Evolutionary conservation across 805 yeast genomes (phyloP).

Genomic region (Metschnikowia sp.): DNA sequence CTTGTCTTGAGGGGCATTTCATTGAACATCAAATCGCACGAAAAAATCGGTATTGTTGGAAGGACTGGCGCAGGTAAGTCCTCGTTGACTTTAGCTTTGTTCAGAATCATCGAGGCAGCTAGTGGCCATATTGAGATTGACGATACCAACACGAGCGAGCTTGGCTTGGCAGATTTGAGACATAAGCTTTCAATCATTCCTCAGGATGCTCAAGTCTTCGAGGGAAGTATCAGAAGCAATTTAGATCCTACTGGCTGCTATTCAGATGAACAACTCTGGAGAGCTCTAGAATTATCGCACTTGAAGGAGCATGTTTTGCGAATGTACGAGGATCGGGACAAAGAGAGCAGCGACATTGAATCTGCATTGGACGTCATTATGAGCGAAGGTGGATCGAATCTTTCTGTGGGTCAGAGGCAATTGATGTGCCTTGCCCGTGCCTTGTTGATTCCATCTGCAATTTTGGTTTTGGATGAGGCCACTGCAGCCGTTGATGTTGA

Average conservation of each 20-base stretch:
- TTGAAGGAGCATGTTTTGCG: slow-evolving; percentile 39
- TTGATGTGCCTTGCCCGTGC: slow-evolving; percentile 81
- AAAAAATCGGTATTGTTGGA: slow-evolving; percentile 45
- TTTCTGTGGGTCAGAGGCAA: slow-evolving; percentile 52
- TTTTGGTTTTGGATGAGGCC: slow-evolving; percentile 78
- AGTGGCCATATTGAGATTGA: slow-evolving; percentile 38
- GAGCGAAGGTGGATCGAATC: slow-evolving; percentile 45
- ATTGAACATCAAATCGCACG: slow-evolving; percentile 34
- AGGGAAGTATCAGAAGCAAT: slow-evolving; percentile 40
- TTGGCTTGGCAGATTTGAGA: slow-evolving; percentile 44
- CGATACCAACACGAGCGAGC: slow-evolving; percentile 27
- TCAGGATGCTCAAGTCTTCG: slow-evolving; percentile 45
- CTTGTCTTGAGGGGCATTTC: slow-evolving; percentile 39
- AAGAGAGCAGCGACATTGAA: slow-evolving; percentile 19
- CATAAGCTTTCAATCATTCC: slow-evolving; percentile 42
- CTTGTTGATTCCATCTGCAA: slow-evolving; percentile 53
- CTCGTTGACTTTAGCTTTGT: slow-evolving; percentile 41
- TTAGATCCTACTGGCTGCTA: slow-evolving; percentile 39
- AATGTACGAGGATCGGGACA: slow-evolving; percentile 33
- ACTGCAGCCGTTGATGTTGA: slow-evolving; percentile 89
- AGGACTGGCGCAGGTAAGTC: slow-evolving; percentile 48
- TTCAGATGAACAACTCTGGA: slow-evolving; percentile 39
- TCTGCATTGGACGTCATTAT: slow-evolving; percentile 33
- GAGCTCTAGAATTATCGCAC: slow-evolving; percentile 41
- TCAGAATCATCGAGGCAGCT: slow-evolving; percentile 41